Base-by-base conservation (phyloP, 2,329 filamentous ascomycete genomes). In the Delphinella strobiligena region DNA sequence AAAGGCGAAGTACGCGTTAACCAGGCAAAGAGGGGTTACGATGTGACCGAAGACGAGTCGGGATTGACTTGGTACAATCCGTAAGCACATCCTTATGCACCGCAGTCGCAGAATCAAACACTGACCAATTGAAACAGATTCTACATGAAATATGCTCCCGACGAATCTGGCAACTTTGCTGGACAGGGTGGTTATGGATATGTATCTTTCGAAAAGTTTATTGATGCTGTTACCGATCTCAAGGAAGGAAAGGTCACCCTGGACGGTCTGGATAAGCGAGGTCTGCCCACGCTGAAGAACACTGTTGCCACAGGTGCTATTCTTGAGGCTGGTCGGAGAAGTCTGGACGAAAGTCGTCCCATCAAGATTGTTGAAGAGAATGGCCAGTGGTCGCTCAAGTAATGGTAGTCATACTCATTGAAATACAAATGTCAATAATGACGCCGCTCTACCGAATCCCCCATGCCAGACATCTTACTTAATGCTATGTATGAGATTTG, bases 131-230 rank as follows among this genome's bases (percentile, higher is more conserved):
- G 5, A n/a, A 12, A 4, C 27, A 48, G 46, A 11, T 48, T 48
- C 42, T 48, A 48, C 42, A 48, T 48, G 86, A 80, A 82, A 53
- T 94, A 94, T 54, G 84, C 87, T 10, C 87, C 88, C 15, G 87
- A 94, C 54, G 88, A 94, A 66, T 84, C 93, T 60, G 89, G 88
- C 40, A 93, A 95, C 64, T 95, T 95, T 60, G 79, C 77, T 40
- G 88, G 88, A 27, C 88, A 94, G 66, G 81, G 78, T 5, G 88
- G 88, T 17, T 95, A 95, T 59, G 88, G 88, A 24, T 95, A 95
- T 62, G 75, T 94, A 43, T 91, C 82, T 15, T 88, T 95, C 54
- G 88, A 95, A 67, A 95, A 95, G 64, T 95, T 95, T 61, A 79
- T 95, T 36, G 86, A 95, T 58, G 87, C 81, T 10, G 86, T 86